Evolutionary conservation across 768 basidiomycete genomes (phyloP).

Genomic region (Coprinellus micaceus): DNA sequence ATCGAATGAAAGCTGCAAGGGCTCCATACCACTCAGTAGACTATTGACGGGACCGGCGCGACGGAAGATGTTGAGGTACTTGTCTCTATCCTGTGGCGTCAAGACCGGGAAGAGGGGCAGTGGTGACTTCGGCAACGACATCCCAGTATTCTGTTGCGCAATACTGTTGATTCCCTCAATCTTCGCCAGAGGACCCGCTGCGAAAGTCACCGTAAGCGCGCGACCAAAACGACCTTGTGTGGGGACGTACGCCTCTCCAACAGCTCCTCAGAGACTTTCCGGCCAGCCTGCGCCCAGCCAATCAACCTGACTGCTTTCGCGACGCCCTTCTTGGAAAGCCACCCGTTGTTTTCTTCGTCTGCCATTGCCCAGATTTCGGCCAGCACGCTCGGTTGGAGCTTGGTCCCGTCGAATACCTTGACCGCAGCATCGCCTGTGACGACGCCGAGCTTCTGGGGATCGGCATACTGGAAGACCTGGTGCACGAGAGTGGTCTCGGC

Average conservation of each 20-base stretch:
- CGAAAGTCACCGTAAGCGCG: constrained; percentile 14
- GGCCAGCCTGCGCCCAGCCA: constrained; percentile 88
- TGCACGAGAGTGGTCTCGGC: constrained; percentile 60
- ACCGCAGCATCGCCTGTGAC: constrained; percentile 91
- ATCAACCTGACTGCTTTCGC: constrained; percentile 87
- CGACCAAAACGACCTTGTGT: constrained; percentile 2
- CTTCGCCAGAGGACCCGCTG: constrained; percentile 81
- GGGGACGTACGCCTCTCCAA: constrained; percentile 64
- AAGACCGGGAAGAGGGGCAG: constrained; percentile 61
- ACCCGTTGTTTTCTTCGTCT: constrained; percentile 92
- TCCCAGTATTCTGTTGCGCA: constrained; percentile 56
- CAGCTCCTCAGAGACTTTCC: constrained; percentile 58
- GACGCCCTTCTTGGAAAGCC: constrained; percentile 83
- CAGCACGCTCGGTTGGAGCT: constrained; percentile 70
- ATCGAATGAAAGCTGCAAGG: neutral
- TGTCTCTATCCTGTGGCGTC: constrained; percentile 75
- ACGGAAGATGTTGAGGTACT: constrained; percentile 78
- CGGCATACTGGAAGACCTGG: constrained; percentile 69
- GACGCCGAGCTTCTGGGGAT: constrained; percentile 76
- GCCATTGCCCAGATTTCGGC: constrained; percentile 94
- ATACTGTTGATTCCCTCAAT: constrained; percentile 68
- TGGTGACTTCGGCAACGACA: constrained; percentile 62
- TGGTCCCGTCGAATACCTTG: constrained; percentile 78
- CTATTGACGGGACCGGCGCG: constrained; percentile 71
- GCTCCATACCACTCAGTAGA: constrained; percentile 65